These are phyloP conservation scores for Aegilops bicornis DNA, from an alignment of 176 grass and related monocot genomes.

Conservation along the genomic window DNA sequence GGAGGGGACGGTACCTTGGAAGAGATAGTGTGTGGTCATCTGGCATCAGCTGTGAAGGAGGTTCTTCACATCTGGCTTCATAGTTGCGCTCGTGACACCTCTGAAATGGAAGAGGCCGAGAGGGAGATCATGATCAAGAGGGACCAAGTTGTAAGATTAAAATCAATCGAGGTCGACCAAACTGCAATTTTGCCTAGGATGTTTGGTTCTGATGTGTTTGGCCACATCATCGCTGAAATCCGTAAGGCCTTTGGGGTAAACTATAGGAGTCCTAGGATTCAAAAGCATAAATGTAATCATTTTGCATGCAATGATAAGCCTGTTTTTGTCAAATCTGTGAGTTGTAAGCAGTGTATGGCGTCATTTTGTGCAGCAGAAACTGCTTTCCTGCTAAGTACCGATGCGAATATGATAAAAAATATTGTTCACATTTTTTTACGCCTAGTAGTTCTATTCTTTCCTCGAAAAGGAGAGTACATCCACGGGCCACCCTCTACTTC, in stretches of 20 bases:
- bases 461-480: no score
- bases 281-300: constrained; percentile 11
- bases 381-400: fast-evolving
- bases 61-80: constrained; percentile 63
- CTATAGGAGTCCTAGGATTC: not conserved
- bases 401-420: no score
- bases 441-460: no score
- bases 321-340: no score
- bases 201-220: constrained; percentile 58
- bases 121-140: constrained; percentile 44
- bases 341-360: no score
- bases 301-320: no score
- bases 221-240: constrained; percentile 53
- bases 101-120: constrained; percentile 42
- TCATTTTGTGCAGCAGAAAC: no score
- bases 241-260: constrained; percentile 57
- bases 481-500: no score
- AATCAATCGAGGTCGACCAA: constrained; percentile 75
- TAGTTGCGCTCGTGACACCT: constrained; percentile 27
- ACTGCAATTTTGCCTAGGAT: constrained; percentile 59
- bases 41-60: constrained; percentile 32
- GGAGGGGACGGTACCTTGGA: constrained; percentile 49
- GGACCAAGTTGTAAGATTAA: constrained; percentile 50
- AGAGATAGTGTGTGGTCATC: constrained; percentile 45
- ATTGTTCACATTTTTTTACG: no score